Percentiles rank a stretch among this genome's conserved stretches.
phyloP scores from a whole-genome alignment of 2,329 filamentous ascomycete genomes.

The Chrysoporthe cubensis region DNA sequence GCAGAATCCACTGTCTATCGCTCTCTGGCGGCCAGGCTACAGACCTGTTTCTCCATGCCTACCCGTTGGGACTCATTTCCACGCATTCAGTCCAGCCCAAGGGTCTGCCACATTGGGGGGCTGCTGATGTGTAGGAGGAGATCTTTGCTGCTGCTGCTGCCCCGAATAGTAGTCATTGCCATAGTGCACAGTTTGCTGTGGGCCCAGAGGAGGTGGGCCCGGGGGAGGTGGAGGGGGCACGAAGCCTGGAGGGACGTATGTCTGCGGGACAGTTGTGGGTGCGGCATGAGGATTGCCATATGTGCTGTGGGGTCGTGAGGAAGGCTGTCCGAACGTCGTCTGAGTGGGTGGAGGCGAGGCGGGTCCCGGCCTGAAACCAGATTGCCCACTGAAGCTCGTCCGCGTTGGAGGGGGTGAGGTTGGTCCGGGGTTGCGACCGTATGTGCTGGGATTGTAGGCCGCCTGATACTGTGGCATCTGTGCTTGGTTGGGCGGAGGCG shows the following conservation, averaged over 20 bases:
- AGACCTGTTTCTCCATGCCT: neutral
- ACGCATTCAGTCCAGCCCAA: slow-evolving; percentile 72
- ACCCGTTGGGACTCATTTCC: slow-evolving; percentile 55
- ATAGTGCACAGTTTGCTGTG: slow-evolving; percentile 66
- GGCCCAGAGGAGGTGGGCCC: slow-evolving; percentile 63
- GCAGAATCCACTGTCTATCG: neutral
- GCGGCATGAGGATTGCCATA: slow-evolving; percentile 48
- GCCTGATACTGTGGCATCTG: slow-evolving; percentile 47
- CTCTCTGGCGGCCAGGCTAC: neutral
- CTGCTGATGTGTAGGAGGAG: slow-evolving; percentile 37
- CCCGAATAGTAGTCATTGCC: slow-evolving; percentile 49
- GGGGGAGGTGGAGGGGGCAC: slow-evolving; percentile 67
- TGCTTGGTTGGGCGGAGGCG: slow-evolving; percentile 56
- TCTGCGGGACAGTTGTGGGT: slow-evolving; percentile 32
- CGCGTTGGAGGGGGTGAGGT: slow-evolving; percentile 49
- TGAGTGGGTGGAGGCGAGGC: slow-evolving; percentile 65
- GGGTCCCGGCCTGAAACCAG: slow-evolving; percentile 41
- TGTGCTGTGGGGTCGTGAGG: slow-evolving; percentile 51
- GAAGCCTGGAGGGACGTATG: slow-evolving; percentile 57
- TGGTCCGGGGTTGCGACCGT: slow-evolving; percentile 60
- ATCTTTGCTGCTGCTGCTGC: slow-evolving; percentile 52
- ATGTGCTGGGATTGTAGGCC: slow-evolving; percentile 62
- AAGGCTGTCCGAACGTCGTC: slow-evolving; percentile 49
- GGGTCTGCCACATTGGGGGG: slow-evolving; percentile 55
- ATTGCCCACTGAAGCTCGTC: slow-evolving; percentile 40